Evolutionary conservation across 1,284 basidiomycete species (phyloP), one percentile per base, ranked within the genome.

Genomic region (Tilletia horrida): DNA sequence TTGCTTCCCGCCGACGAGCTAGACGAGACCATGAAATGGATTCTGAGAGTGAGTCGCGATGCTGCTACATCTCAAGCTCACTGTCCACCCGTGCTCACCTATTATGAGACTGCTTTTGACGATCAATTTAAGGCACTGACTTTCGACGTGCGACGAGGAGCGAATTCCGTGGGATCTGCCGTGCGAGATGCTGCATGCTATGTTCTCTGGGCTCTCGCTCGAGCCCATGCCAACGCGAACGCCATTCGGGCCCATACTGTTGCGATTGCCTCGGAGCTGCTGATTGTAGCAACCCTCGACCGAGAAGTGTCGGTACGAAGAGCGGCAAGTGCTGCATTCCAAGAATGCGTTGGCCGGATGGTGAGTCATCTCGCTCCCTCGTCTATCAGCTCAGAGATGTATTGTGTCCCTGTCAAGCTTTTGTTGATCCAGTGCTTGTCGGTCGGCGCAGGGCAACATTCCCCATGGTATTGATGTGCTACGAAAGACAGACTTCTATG

Each of bases 321-420:
- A 70, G 96, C 96, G 3, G 93, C 95, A 2, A 97, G 94, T 82
- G 96, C 96, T 9, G 93, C 95, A 2, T 98, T 93, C 81, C 96
- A 98, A 82, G 96, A 99, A 83, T 90, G 91, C 76, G 96, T 97
- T 48, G 96, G 96, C 9, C 86, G 96, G 76, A 90, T 91, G 63
- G 59, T 71, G 48, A 25, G 62, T 8, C 6, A 9, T 50, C 16
- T 14, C 55, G 25, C 21, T 42, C 45, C 31, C 25, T 62, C 25
- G 23, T 42, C 23, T 23, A 59, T 31, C 4, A n/a, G n/a, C n/a
- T n/a, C n/a, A n/a, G n/a, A n/a, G n/a, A 42, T 50, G 43, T 44
- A 9, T 18, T 44, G 43, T 18, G 43, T 44, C 14, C 65, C 57
- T 44, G 55, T 35, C 44, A 35, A 64, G 31, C n/a, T 31, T n/a